Evolutionary conservation across 371 early-diverging fungal species (phyloP).

Genomic region (Lichtheimia hyalospora): DNA sequence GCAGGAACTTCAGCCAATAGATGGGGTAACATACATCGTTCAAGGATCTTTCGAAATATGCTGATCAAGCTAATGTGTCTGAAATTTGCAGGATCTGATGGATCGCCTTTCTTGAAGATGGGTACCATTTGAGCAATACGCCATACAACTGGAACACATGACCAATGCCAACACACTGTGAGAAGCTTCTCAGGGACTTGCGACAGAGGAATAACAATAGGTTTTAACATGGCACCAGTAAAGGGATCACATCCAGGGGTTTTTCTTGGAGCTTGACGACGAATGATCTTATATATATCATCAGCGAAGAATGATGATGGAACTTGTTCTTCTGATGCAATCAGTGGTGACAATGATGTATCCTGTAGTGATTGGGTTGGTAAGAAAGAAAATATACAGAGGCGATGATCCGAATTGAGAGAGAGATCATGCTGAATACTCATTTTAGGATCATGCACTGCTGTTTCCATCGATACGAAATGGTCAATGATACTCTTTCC

Average conservation of each 20-base stretch:
- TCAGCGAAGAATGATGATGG: background rate
- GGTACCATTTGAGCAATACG: conserved; percentile 24
- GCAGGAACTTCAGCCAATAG: conserved; percentile 1
- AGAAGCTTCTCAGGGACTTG: conserved; percentile 7
- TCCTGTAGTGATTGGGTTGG: background rate
- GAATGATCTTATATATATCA: background rate
- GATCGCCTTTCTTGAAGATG: conserved; percentile 21
- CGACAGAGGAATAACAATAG: conserved; percentile 4
- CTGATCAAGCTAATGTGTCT: conserved; percentile 18
- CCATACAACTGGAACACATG: conserved; percentile 18
- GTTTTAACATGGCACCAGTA: conserved; percentile 24
- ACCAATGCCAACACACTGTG: conserved; percentile 25
- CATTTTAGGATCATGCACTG: background rate
- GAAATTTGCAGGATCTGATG: conserved; percentile 15
- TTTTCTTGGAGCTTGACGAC: conserved; percentile 6
- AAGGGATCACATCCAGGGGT: conserved; percentile 28
- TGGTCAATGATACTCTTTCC: conserved; percentile 14
- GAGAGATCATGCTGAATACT: background rate
- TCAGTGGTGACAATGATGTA: background rate
- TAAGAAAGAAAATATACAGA: background rate
- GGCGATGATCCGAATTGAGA: conserved; percentile 3
- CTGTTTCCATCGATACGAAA: background rate
- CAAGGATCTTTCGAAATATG: conserved; percentile 17
- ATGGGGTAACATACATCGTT: conserved; percentile 7
- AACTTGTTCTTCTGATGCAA: background rate